Conservation (phyloP, 2,329 filamentous ascomycete genomes). For the Graphilbum fragrans region DNA sequence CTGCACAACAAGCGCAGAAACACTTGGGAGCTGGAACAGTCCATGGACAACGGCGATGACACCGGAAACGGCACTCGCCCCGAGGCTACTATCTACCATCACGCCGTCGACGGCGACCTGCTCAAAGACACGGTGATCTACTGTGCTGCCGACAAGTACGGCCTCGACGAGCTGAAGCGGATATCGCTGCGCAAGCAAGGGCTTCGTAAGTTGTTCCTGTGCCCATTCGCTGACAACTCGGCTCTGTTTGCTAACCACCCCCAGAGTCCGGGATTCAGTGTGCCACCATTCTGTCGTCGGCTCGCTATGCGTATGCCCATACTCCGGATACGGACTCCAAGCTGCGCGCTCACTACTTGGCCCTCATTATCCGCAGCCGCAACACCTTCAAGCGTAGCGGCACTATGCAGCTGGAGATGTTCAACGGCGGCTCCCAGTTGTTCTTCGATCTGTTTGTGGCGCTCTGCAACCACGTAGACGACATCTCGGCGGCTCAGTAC, state of each 20-base stretch:
- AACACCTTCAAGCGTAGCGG: slow-evolving; percentile 86
- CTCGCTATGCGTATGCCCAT: slow-evolving; percentile 80
- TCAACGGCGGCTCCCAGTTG: slow-evolving; percentile 64
- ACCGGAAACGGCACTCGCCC: slow-evolving; percentile 11
- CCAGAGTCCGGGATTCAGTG: slow-evolving; percentile 67
- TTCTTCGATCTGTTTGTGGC: slow-evolving; percentile 94
- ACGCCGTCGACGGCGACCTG: slow-evolving; percentile 51
- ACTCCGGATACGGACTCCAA: slow-evolving; percentile 88
- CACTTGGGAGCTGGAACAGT: slow-evolving; percentile 70
- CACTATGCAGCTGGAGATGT: slow-evolving; percentile 95
- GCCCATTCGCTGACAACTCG: too few relatives aligned
- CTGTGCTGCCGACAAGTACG: slow-evolving; percentile 77
- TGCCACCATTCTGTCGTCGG: slow-evolving; percentile 73
- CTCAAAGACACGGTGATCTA: slow-evolving; percentile 87
- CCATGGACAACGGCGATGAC: slow-evolving; percentile 28
- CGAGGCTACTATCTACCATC: slow-evolving; percentile 59
- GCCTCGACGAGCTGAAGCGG: slow-evolving; percentile 72
- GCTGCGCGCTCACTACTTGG: slow-evolving; percentile 79
- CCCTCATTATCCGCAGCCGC: slow-evolving; percentile 79
- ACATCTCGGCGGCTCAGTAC: slow-evolving; percentile 46
- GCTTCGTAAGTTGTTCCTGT: slow-evolving; percentile 41
- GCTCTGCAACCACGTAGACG: slow-evolving; percentile 80
- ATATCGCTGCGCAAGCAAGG: slow-evolving; percentile 82
- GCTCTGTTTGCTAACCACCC: background rate
- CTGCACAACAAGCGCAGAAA: slow-evolving; percentile 71